A percentile compares a stretch with the other conserved stretches of the same genome.
These are phyloP conservation scores for Balakata baccata DNA, from an alignment of 345 rosid species.

Conservation along the genomic window DNA sequence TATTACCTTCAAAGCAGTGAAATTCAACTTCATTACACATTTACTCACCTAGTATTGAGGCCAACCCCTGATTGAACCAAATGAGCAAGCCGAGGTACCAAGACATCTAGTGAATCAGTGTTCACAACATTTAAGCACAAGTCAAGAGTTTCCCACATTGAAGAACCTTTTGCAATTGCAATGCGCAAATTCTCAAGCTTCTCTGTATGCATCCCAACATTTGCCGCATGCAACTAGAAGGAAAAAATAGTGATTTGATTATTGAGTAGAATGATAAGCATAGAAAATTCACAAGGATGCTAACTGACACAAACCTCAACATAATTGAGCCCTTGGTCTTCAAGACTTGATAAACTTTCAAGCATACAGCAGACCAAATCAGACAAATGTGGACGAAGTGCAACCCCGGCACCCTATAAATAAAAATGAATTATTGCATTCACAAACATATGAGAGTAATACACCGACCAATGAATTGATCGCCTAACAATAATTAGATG, in stretches of 20 bases:
- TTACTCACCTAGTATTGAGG: slow-evolving; percentile 86
- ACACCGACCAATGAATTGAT: neutral
- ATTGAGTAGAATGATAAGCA: slow-evolving; percentile 11
- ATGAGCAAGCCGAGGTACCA: slow-evolving; percentile 80
- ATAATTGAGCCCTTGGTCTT: slow-evolving; percentile 95
- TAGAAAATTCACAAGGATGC: slow-evolving; percentile 9
- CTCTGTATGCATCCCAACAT: slow-evolving; percentile 85
- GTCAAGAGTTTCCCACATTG: slow-evolving; percentile 99
- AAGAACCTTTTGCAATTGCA: slow-evolving; percentile 91
- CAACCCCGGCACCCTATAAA: slow-evolving; percentile 81
- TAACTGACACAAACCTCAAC: slow-evolving; percentile 62
- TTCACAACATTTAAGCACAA: slow-evolving; percentile 77
- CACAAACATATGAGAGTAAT: neutral
- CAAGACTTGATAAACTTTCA: slow-evolving; percentile 98
- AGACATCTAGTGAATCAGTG: slow-evolving; percentile 60
- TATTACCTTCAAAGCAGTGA: neutral
- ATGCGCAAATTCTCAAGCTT: slow-evolving; percentile 90
- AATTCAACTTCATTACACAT: slow-evolving; percentile 4
- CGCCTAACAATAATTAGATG: neutral
- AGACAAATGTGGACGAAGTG: slow-evolving; percentile 83
- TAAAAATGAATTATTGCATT: neutral
- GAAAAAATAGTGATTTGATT: slow-evolving; percentile 12
- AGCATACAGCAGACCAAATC: slow-evolving; percentile 96
- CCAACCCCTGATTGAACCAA: slow-evolving; percentile 92
- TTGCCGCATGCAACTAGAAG: slow-evolving; percentile 92